Base-by-base conservation (phyloP, 129 eudicot genomes). In the Gnaphalium uliginosum region DNA sequence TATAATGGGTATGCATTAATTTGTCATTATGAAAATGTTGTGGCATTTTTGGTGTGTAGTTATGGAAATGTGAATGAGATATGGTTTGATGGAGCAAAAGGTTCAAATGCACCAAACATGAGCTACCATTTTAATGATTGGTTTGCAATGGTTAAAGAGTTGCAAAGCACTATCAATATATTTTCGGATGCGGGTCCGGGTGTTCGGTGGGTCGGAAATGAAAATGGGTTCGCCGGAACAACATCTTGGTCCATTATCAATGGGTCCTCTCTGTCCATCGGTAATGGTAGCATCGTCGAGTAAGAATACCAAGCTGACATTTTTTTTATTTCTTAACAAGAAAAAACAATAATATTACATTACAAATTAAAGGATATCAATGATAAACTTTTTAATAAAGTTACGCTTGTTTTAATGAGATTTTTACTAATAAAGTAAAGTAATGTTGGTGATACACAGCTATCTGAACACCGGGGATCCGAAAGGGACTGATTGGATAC, bases 61-160 rank as follows among this genome's bases (percentile, higher is more conserved):
- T 93, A 93, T 64, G 95, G 95, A 75, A 78, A 75, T 83, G 87
- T 93, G 9, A 79, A 78, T 19, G 98, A 90, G 85, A 88, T 93
- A 84, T 93, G 98, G 98, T 90, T 93, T 59, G 98, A 93, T 73
- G 98, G 98, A 23, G 94, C 96, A 11, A 93, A 93, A 83, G 98
- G 95, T 27, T 6, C 85, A 21, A 86, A 93, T 67, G 90, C 92
- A 17, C 76, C 90, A 75, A 93, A 93, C 79, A 88, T 88, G 96
- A 69, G 89, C 0, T 93, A 93, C 60, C 79, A 81, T 71, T 93
- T 93, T 66, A 74, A 18, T 50, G 98, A 93, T 17, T 93, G 98
- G 98, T 93, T 88, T 78, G 59, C 90, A 24, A 85, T 93, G 98
- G 95, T 83, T 80, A 81, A 74, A 53, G 98, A 90, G 53, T 65